These are phyloP conservation scores for Cordyceps tenuipes DNA, from an alignment of 2,329 filamentous ascomycete species.

Conservation along the genomic window DNA sequence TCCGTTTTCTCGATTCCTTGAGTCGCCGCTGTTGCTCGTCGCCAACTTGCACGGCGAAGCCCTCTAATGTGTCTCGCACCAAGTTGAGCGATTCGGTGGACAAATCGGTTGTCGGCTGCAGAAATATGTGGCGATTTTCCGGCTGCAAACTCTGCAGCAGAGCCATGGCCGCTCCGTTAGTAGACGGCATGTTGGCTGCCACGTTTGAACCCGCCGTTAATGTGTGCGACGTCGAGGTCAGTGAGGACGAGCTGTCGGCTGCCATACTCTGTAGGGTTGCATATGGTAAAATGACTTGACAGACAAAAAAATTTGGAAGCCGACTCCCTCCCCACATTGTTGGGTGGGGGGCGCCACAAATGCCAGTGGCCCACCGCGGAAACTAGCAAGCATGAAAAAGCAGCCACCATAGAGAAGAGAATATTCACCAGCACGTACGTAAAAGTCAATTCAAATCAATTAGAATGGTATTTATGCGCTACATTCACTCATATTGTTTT, in stretches of 20 bases:
- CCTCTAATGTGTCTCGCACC: constrained; percentile 73
- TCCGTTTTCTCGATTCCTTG: constrained; percentile 69
- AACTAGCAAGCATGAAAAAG: not conserved
- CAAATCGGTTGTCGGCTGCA: constrained; percentile 62
- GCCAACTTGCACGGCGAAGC: constrained; percentile 64
- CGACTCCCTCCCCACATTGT: constrained; percentile 8
- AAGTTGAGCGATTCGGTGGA: constrained; percentile 63
- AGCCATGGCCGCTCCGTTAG: constrained; percentile 27
- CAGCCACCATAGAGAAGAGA: not conserved
- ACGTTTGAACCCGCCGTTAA: constrained; percentile 44
- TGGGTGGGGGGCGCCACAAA: not conserved
- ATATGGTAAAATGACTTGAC: not conserved
- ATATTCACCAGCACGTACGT: not conserved
- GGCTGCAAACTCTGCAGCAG: constrained; percentile 51
- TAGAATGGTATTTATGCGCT: not conserved
- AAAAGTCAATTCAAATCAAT: not conserved
- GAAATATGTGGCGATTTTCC: constrained; percentile 60
- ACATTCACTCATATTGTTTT: not conserved
- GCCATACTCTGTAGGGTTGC: constrained; percentile 24
- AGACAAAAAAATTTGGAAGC: constrained; percentile 6
- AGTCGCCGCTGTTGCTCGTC: constrained; percentile 62
- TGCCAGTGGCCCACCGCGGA: not conserved
- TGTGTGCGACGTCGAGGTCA: constrained; percentile 57
- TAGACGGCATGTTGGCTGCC: constrained; percentile 23
- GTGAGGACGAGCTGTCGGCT: constrained; percentile 44